These are phyloP conservation scores for Ceratobasidium papillatum DNA, from an alignment of 1,284 basidiomycete species.

Conservation along the genomic window DNA sequence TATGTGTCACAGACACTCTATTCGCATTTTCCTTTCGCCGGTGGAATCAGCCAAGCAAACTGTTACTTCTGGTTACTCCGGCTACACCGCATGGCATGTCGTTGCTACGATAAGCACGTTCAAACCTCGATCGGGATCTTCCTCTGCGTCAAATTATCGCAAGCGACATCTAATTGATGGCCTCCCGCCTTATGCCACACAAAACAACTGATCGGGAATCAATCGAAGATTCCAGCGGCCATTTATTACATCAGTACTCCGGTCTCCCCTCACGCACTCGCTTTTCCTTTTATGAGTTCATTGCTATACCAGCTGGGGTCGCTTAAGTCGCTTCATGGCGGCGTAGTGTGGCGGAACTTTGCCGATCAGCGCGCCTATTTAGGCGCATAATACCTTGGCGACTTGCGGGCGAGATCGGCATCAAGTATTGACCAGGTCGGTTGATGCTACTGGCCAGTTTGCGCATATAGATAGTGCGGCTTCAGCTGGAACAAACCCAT, in stretches of 20 bases:
- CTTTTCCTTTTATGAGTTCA: background rate
- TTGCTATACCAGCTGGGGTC: background rate
- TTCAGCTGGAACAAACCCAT: background rate
- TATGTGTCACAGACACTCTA: too few species aligned
- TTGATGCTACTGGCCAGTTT: background rate
- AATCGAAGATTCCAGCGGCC: background rate
- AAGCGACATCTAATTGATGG: background rate
- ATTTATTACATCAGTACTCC: background rate
- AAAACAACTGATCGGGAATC: background rate
- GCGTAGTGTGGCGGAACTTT: background rate
- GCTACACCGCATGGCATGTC: background rate
- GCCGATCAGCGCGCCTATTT: background rate
- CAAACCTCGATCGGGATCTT: background rate
- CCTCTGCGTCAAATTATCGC: background rate
- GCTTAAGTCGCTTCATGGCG: background rate
- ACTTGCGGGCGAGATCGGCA: too few species aligned
- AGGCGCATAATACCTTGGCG: background rate
- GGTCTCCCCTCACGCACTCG: background rate
- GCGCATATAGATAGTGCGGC: background rate
- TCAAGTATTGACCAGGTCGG: background rate
- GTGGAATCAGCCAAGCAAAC: too few species aligned
- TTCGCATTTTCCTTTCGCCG: too few species aligned
- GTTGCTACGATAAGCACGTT: background rate
- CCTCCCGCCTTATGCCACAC: background rate
- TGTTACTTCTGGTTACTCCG: background rate